Conservation (phyloP, 2,329 filamentous ascomycete genomes). For the Xylariaceae sp. region DNA sequence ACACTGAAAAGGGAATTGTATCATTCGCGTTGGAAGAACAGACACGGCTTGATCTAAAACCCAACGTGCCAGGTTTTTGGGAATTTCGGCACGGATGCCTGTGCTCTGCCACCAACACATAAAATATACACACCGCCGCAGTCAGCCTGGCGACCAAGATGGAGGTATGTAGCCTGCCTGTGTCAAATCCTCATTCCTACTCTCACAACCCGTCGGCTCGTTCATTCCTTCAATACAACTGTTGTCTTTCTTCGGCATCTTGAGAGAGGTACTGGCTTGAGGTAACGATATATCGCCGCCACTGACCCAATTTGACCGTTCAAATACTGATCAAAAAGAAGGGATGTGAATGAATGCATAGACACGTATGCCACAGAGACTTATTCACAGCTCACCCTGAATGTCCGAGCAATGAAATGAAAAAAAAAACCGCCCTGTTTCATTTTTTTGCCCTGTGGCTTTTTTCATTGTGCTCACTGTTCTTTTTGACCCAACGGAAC, state of each 20-base stretch:
- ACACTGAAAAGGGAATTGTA: slow-evolving; percentile 3
- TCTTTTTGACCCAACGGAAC: slow-evolving; percentile 6
- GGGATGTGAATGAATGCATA: too few species aligned
- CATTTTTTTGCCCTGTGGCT: not conserved
- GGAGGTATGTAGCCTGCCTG: slow-evolving; percentile 12
- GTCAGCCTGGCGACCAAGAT: slow-evolving; percentile 12
- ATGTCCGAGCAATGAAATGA: too few species aligned
- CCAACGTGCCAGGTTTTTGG: slow-evolving; percentile 1
- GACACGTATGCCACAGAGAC: too few species aligned
- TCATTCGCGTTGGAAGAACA: slow-evolving; percentile 8
- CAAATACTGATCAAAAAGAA: too few species aligned
- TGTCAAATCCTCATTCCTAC: slow-evolving; percentile 7
- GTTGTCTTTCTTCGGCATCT: slow-evolving; percentile 4
- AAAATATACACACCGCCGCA: too few species aligned
- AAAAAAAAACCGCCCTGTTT: not conserved
- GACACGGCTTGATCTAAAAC: slow-evolving; percentile 10
- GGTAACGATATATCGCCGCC: not conserved
- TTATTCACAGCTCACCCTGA: too few species aligned
- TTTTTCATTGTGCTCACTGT: slow-evolving; percentile 5
- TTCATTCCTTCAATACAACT: not conserved
- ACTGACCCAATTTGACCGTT: slow-evolving; percentile 3
- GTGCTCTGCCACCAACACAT: too few species aligned
- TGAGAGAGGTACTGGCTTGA: not conserved
- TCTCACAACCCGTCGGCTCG: not conserved
- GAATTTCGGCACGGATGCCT: slow-evolving; percentile 1